phyloP scores from a whole-genome alignment of 306 rosid species.

The Casuarina cunninghamiana region DNA sequence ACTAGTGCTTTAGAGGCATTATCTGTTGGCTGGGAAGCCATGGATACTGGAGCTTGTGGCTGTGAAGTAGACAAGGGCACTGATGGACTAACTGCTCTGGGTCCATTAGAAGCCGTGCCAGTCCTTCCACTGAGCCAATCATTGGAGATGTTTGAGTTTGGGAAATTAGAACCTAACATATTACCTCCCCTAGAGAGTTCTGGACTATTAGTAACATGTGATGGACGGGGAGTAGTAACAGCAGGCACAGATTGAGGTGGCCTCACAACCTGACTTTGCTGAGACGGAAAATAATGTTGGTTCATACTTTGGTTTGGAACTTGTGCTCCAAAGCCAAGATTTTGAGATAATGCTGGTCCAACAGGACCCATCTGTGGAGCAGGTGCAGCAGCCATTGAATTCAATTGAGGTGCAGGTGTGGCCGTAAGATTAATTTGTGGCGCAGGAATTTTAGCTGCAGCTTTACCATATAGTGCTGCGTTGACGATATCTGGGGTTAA shows the following conservation, averaged over 20 bases:
- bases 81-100: conserved; percentile 60
- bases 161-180: conserved; percentile 43
- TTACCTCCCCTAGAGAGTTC: conserved; percentile 43
- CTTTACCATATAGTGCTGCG: conserved; percentile 82
- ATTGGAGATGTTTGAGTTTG: conserved; percentile 49
- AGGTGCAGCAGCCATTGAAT: conserved; percentile 42
- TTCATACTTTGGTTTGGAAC: conserved; percentile 49
- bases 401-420: conserved; percentile 44
- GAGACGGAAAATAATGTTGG: conserved; percentile 58
- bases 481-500: conserved; percentile 86
- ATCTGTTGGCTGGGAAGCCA: conserved; percentile 50
- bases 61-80: conserved; percentile 38
- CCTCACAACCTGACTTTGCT: conserved; percentile 59
- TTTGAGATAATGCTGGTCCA: conserved; percentile 55
- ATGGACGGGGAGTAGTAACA: conserved; percentile 44
- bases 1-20: conserved; percentile 42
- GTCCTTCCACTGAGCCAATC: conserved; percentile 71
- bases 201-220: conserved; percentile 46
- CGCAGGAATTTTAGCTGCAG: conserved; percentile 90
- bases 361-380: conserved; percentile 52
- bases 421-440: conserved; percentile 76
- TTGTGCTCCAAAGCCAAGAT: conserved; percentile 63
- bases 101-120: conserved; percentile 48
- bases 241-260: conserved; percentile 63
- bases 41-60: conserved; percentile 42